Evolutionary conservation across 2,329 filamentous ascomycete genomes (phyloP).

Genomic region (Fusarium newnesense): DNA sequence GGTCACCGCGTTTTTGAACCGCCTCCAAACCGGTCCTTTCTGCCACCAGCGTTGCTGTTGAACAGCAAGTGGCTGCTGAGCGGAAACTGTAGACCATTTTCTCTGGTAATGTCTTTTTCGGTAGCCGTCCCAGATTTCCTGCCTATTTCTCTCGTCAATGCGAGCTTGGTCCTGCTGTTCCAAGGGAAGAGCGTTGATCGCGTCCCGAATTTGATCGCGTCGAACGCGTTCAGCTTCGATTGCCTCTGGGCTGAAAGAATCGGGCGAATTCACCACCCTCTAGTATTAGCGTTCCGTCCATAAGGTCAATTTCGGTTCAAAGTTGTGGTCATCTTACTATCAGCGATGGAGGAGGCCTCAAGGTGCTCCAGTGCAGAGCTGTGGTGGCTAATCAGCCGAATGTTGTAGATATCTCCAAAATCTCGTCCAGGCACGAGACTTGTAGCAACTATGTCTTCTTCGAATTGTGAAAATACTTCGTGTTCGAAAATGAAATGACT

Average conservation of each 20-base stretch:
- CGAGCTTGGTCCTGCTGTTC: neutral
- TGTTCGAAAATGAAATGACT: neutral
- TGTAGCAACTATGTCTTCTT: rapidly evolving
- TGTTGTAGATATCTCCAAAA: neutral
- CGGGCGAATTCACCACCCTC: neutral
- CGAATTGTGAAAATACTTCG: neutral
- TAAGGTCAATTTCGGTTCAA: rapidly evolving
- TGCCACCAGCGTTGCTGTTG: too few species aligned
- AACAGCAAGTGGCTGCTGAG: too few species aligned
- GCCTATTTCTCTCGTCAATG: neutral
- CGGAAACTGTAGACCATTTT: too few species aligned
- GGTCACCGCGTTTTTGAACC: too few species aligned
- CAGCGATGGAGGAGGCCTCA: neutral
- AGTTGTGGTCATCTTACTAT: neutral
- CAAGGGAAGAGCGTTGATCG: neutral
- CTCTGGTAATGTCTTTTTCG: neutral
- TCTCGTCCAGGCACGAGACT: neutral
- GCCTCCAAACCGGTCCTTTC: too few species aligned
- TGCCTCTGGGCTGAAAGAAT: rapidly evolving
- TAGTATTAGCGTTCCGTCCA: rapidly evolving
- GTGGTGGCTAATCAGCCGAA: neutral
- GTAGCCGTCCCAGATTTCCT: neutral
- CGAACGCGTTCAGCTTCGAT: neutral
- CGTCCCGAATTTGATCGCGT: neutral
- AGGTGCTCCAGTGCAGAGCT: neutral